Percentiles rank a stretch among this genome's conserved stretches.
phyloP scores from a whole-genome alignment of 2,329 filamentous ascomycete species.

The Curvularia sp. region DNA sequence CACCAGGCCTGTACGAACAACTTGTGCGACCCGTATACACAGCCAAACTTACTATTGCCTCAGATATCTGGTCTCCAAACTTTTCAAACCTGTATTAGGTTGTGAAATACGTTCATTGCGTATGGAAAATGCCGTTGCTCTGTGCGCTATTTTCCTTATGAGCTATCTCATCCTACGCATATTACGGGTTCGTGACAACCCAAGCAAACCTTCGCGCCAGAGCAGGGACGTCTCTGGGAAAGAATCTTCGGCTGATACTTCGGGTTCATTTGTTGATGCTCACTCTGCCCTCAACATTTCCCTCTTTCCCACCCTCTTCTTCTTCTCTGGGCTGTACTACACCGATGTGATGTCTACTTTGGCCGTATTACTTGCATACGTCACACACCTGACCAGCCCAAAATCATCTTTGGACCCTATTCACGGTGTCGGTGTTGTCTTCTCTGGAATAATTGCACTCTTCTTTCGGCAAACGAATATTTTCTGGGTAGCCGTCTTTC shows the following conservation, averaged over 20 bases:
- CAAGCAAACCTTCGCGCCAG: background rate
- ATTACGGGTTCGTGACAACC: conserved; percentile 18
- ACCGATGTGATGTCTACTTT: conserved; percentile 87
- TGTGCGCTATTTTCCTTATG: conserved; percentile 48
- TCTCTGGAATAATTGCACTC: conserved; percentile 72
- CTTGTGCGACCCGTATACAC: background rate
- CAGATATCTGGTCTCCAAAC: conserved; percentile 54
- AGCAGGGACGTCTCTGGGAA: background rate
- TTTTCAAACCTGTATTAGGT: conserved; percentile 49
- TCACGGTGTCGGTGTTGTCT: conserved; percentile 27
- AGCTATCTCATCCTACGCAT: conserved; percentile 34
- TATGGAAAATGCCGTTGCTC: conserved; percentile 49
- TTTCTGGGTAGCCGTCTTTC: conserved; percentile 87
- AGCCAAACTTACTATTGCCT: conserved; percentile 38
- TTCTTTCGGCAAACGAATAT: conserved; percentile 93
- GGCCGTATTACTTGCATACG: conserved; percentile 74
- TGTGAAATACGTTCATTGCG: conserved; percentile 52
- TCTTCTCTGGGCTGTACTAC: conserved; percentile 95
- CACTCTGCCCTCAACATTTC: conserved; percentile 79
- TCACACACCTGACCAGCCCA: conserved; percentile 52
- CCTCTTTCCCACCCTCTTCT: conserved; percentile 89
- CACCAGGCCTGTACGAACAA: conserved; percentile 72
- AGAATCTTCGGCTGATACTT: conserved; percentile 22
- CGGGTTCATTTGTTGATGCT: conserved; percentile 50
- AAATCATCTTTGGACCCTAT: conserved; percentile 22